Evolutionary conservation across 331 rosid species (phyloP).

Genomic region (Acacia pycnantha): DNA sequence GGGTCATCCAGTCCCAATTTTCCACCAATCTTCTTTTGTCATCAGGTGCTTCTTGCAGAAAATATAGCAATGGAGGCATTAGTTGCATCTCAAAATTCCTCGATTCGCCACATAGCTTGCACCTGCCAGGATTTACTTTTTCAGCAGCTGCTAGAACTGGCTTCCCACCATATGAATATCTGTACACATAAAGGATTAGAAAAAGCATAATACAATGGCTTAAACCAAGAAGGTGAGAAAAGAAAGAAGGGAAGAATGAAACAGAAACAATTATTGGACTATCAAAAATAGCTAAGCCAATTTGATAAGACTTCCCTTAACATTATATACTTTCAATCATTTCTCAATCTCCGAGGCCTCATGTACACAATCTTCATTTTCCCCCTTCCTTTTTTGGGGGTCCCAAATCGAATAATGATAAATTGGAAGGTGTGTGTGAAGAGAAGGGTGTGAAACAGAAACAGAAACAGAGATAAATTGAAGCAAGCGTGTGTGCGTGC

Average conservation of each 20-base stretch:
- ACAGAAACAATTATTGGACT: background rate
- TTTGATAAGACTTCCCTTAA: too few relatives aligned
- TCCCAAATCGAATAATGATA: background rate
- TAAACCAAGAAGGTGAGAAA: background rate
- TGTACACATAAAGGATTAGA: slow-evolving; percentile 24
- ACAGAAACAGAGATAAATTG: background rate
- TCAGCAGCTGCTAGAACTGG: slow-evolving; percentile 63
- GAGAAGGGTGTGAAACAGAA: background rate
- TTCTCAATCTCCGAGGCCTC: background rate
- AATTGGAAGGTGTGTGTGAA: background rate
- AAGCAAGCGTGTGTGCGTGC: background rate
- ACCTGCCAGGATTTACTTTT: slow-evolving; percentile 60
- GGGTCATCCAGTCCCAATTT: slow-evolving; percentile 94
- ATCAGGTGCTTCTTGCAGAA: slow-evolving; percentile 67
- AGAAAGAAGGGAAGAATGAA: background rate
- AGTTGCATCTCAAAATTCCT: slow-evolving; percentile 87
- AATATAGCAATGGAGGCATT: slow-evolving; percentile 81
- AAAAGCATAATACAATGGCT: background rate
- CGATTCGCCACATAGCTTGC: slow-evolving; percentile 65
- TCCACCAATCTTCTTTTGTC: slow-evolving; percentile 50
- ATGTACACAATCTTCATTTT: background rate
- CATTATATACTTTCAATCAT: background rate
- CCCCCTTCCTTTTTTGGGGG: too few relatives aligned
- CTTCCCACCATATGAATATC: slow-evolving; percentile 74
- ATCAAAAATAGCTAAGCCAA: too few relatives aligned